Percentiles rank a stretch among this genome's conserved stretches.
These are phyloP conservation scores for Cyclotella baltica DNA, from an alignment of 108 stramenopile species.

Conservation along the genomic window DNA sequence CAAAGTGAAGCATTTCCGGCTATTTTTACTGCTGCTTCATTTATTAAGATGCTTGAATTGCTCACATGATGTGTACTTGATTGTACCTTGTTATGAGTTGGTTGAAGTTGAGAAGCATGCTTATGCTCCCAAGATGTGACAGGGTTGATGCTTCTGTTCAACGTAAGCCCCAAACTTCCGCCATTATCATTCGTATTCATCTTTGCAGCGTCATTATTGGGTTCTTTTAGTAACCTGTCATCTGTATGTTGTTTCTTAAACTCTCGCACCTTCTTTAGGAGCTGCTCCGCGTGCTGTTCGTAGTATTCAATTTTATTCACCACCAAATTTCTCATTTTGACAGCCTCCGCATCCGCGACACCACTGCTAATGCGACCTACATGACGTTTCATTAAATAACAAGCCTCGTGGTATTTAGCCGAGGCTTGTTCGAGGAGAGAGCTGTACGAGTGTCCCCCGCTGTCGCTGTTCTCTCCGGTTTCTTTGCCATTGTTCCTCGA, in stretches of 20 bases:
- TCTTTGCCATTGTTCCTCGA: neutral
- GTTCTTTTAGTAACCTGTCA: neutral
- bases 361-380: conserved; percentile 9
- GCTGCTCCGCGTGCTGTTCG: conserved; percentile 47
- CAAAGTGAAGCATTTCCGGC: conserved; percentile 53
- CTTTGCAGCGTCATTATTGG: too few species aligned
- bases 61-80: neutral
- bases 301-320: conserved; percentile 63
- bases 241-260: conserved; percentile 9
- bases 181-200: conserved; percentile 3
- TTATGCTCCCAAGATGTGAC: conserved; percentile 1
- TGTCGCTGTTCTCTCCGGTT: neutral
- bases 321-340: conserved; percentile 39
- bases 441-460: neutral
- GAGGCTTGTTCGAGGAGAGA: conserved; percentile 4
- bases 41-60: neutral
- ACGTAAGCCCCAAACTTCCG: neutral
- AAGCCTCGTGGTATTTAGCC: conserved; percentile 61
- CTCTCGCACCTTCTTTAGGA: conserved; percentile 43
- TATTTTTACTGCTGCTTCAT: conserved; percentile 12
- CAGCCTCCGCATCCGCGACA: neutral
- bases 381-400: conserved; percentile 63
- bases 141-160: neutral
- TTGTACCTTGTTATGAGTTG: neutral
- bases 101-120: conserved; percentile 20